phyloP scores from a whole-genome alignment of 495 filamentous ascomycete species.

The Patellaria atrata region DNA sequence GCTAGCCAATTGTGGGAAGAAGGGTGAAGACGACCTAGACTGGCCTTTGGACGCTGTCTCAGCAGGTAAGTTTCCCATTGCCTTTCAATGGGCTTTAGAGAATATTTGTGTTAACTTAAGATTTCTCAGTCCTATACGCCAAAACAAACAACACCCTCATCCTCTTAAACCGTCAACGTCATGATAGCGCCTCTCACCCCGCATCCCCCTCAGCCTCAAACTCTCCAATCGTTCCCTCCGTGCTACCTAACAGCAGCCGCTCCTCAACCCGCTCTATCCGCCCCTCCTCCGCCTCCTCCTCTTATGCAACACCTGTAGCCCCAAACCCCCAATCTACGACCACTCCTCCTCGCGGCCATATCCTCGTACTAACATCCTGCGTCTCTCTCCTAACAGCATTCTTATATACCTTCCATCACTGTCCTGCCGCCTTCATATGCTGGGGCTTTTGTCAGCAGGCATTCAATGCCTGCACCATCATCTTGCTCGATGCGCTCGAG shows the following conservation, averaged over 20 bases:
- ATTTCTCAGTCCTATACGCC: slow-evolving; percentile 25
- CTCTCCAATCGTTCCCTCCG: no score
- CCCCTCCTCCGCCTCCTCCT: no score
- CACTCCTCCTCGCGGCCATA: slow-evolving; percentile 24
- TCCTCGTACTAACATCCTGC: slow-evolving; percentile 30
- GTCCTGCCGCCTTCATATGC: slow-evolving; percentile 31
- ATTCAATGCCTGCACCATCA: slow-evolving; percentile 36
- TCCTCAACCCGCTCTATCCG: no score
- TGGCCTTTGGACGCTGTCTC: slow-evolving; percentile 34
- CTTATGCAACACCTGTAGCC: slow-evolving; percentile 1
- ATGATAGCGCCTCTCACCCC: slow-evolving; percentile 11
- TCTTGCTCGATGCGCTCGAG: slow-evolving; percentile 32
- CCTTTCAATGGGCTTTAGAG: not conserved
- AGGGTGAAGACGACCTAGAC: slow-evolving; percentile 25
- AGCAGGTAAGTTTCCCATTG: slow-evolving; percentile 18
- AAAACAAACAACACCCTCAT: slow-evolving; percentile 34
- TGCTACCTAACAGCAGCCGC: no score
- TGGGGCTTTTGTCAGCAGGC: slow-evolving; percentile 36
- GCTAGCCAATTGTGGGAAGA: no score
- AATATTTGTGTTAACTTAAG: not conserved
- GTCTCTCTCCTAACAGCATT: slow-evolving; percentile 29
- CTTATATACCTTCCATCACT: slow-evolving; percentile 30
- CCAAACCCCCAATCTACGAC: slow-evolving; percentile 1
- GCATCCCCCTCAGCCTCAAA: no score
- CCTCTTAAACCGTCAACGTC: slow-evolving; percentile 32